These are phyloP conservation scores for Kernera saxatilis DNA, from an alignment of 345 rosid genomes.

Conservation along the genomic window DNA sequence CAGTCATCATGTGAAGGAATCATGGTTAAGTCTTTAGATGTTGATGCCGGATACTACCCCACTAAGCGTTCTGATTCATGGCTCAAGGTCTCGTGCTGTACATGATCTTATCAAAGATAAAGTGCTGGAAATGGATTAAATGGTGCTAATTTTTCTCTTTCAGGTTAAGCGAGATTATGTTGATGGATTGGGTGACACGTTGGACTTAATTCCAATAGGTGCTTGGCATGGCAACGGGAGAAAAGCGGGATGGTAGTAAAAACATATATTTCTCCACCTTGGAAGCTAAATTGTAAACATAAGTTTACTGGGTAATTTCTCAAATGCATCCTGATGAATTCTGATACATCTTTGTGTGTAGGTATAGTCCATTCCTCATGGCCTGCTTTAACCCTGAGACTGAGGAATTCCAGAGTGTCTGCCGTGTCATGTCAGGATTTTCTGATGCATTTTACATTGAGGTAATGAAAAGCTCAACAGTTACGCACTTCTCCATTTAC, in stretches of 20 bases:
- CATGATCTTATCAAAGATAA: not conserved
- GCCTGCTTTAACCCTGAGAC: slow-evolving; percentile 80
- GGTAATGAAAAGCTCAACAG: slow-evolving; percentile 34
- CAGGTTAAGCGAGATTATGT: slow-evolving; percentile 91
- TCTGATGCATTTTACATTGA: slow-evolving; percentile 77
- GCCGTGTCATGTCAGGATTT: slow-evolving; percentile 94
- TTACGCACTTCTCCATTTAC: not conserved
- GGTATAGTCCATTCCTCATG: slow-evolving; percentile 95
- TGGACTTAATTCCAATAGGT: slow-evolving; percentile 92
- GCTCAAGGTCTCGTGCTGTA: slow-evolving; percentile 60
- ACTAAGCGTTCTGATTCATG: slow-evolving; percentile 82
- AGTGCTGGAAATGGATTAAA: not conserved
- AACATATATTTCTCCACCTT: not conserved
- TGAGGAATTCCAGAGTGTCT: slow-evolving; percentile 78
- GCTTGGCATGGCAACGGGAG: slow-evolving; percentile 96
- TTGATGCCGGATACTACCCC: slow-evolving; percentile 67
- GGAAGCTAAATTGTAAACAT: not conserved
- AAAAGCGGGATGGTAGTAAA: slow-evolving; percentile 84
- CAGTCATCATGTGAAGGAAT: slow-evolving; percentile 77
- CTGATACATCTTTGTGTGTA: slow-evolving; percentile 19
- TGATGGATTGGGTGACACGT: slow-evolving; percentile 69
- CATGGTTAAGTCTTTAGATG: slow-evolving; percentile 72
- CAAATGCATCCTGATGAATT: not conserved
- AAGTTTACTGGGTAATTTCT: not conserved
- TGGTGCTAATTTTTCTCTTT: slow-evolving; percentile 11